Base-by-base conservation (phyloP, 2,329 filamentous ascomycete species). In the Ambrosiella xylebori region DNA sequence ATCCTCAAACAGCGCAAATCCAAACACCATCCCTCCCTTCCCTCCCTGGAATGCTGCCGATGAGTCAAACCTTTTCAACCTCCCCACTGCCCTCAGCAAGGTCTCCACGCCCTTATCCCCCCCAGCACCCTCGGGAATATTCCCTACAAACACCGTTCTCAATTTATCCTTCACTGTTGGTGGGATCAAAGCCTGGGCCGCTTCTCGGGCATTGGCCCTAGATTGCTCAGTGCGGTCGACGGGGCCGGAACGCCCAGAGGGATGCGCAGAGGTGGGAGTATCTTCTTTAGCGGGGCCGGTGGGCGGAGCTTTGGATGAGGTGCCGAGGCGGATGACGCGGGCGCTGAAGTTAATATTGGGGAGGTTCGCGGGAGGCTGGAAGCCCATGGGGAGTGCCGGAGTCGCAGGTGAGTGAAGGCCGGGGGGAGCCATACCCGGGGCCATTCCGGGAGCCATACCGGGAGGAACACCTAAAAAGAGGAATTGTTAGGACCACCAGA, bases 341-440 rank as follows among this genome's bases (percentile, higher is more conserved):
- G 93, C 93, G 66, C 87, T 95, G 75, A 97, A 95, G 74, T 98
- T 96, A 75, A 98, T 95, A 69, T 95, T 94, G 56, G 91, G 89
- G 78, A 96, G 87, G 68, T 93, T 95, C 55, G 86, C 76, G 8
- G 91, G 90, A 54, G 88, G 82, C 74, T 94, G 87, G 71, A 95
- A 96, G 70, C 82, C 88, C 60, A 83, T 75, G 62, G 88, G 88
- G 63, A 95, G 82, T 66, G 81, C 83, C 70, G 80, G 86, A 68
- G 86, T 86, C 73, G 84, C 86, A 73, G 86, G 79, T 74, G 87
- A 85, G 68, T 85, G 84, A 71, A 91, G 80, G 70, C 86, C 87
- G 63, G 86, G 82, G 66, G 84, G 81, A 68, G 79, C 82, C 69
- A 89, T 87, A 68, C 88, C 89, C 65, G 89, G 89, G 69, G 82